phyloP scores from a whole-genome alignment of 2,329 filamentous ascomycete species.

The Alternaria arbusti region DNA sequence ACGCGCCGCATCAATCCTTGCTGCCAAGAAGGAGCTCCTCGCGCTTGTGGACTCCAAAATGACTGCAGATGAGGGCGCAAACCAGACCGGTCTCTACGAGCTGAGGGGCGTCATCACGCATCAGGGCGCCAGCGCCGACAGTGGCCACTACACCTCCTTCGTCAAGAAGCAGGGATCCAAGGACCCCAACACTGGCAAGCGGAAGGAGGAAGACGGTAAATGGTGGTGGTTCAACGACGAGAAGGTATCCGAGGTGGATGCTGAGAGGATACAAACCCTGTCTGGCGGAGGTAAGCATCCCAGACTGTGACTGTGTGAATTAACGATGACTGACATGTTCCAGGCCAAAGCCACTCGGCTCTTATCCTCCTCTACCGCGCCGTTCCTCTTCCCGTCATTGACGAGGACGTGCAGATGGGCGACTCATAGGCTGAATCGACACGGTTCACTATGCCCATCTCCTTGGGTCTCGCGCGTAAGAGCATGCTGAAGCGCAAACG shows the following conservation, averaged over 20 bases:
- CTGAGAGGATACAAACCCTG: slow-evolving; percentile 88
- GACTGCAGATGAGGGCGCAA: slow-evolving; percentile 78
- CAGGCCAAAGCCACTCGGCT: slow-evolving; percentile 78
- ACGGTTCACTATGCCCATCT: background rate
- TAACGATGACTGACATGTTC: slow-evolving; percentile 19
- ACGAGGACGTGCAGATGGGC: slow-evolving; percentile 50
- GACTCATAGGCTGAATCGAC: slow-evolving; percentile 17
- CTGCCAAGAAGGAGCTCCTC: slow-evolving; percentile 87
- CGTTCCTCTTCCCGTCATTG: slow-evolving; percentile 69
- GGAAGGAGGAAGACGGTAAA: slow-evolving; percentile 83
- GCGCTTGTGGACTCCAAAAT: slow-evolving; percentile 77
- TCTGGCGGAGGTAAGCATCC: slow-evolving; percentile 76
- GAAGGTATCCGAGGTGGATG: slow-evolving; percentile 88
- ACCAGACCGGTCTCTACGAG: slow-evolving; percentile 95
- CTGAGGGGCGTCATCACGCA: slow-evolving; percentile 93
- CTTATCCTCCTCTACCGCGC: slow-evolving; percentile 81
- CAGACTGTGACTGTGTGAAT: background rate
- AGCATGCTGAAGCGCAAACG: background rate
- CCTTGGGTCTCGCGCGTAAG: background rate
- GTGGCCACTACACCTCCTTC: slow-evolving; percentile 96
- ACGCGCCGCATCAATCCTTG: slow-evolving; percentile 73
- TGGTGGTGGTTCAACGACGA: slow-evolving; percentile 99
- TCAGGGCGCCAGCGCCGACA: slow-evolving; percentile 95
- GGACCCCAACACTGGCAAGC: slow-evolving; percentile 77
- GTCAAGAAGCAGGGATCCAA: slow-evolving; percentile 85